A percentile compares a stretch with the other conserved stretches of the same genome.
Evolutionary conservation across 2,329 filamentous ascomycete species (phyloP).

Genomic region (Exophiala calicioides): DNA sequence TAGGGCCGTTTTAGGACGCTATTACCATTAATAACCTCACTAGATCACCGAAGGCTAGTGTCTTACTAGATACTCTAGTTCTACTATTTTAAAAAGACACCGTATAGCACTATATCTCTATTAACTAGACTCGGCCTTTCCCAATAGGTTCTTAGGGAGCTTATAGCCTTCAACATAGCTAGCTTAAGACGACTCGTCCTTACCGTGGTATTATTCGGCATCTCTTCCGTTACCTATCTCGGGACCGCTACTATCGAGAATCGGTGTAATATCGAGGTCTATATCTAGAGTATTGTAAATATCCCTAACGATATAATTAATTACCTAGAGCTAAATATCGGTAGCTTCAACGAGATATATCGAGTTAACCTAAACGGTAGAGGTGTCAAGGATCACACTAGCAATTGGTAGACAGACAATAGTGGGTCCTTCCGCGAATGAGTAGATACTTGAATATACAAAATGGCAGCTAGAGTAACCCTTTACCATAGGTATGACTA

Average conservation of each 20-base stretch:
- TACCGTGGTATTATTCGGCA: neutral
- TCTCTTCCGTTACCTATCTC: slow-evolving; percentile 7
- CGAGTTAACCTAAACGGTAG: slow-evolving; percentile 5
- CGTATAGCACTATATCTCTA: neutral
- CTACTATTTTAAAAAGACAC: neutral
- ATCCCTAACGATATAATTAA: slow-evolving; percentile 8
- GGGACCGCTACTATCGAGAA: slow-evolving; percentile 15
- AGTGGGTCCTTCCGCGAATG: too few species aligned
- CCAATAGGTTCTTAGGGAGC: slow-evolving; percentile 1
- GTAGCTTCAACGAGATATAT: slow-evolving; percentile 5
- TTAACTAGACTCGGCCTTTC: neutral
- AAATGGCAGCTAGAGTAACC: too few species aligned
- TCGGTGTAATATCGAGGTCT: slow-evolving; percentile 10
- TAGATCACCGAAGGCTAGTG: slow-evolving; percentile 4
- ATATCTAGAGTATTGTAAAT: slow-evolving; percentile 11
- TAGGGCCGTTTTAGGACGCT: slow-evolving; percentile 5
- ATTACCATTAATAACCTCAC: slow-evolving; percentile 7
- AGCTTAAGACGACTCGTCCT: slow-evolving; percentile 3
- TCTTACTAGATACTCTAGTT: slow-evolving; percentile 5
- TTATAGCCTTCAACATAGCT: slow-evolving; percentile 3
- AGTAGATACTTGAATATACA: too few species aligned
- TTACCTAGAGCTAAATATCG: slow-evolving; percentile 11
- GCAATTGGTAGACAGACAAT: too few species aligned
- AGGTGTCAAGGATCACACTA: too few species aligned
- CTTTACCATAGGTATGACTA: too few species aligned